Evolutionary conservation across 208 protist genomes (phyloP).

Genomic region (Dictyostelium gargantuum): DNA sequence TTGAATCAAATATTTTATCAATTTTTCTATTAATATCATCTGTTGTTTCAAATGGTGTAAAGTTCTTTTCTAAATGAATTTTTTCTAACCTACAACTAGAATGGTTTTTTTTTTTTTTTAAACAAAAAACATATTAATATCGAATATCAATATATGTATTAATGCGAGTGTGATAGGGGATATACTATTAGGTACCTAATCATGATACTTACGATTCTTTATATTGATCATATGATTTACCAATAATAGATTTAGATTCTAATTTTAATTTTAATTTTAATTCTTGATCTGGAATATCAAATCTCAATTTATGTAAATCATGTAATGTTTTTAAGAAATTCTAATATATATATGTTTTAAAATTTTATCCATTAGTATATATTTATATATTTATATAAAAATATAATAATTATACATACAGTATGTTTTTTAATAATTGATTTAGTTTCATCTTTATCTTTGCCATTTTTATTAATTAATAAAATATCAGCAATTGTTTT

Average conservation of each 20-base stretch:
- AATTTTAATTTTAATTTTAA: conserved; percentile 35
- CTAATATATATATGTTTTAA: not conserved
- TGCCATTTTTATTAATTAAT: not conserved
- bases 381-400: not conserved
- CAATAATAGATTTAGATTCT: not conserved
- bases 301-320: conserved; percentile 56
- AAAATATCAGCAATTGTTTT: not conserved
- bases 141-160: too few species aligned
- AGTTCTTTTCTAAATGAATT: conserved; percentile 56
- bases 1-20: conserved; percentile 50
- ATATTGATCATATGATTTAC: not conserved
- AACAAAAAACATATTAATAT: too few species aligned
- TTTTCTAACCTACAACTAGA: conserved; percentile 45
- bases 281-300: conserved; percentile 54
- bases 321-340: conserved; percentile 35
- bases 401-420: not conserved
- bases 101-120: not conserved
- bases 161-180: too few species aligned
- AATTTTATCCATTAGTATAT: not conserved
- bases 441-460: conserved; percentile 29
- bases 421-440: conserved; percentile 39
- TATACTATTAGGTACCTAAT: too few species aligned
- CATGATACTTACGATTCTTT: conserved; percentile 57
- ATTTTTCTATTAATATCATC: conserved; percentile 52
- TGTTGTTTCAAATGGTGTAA: conserved; percentile 44